A percentile compares a stretch with the other conserved stretches of the same genome.
Evolutionary conservation across 2,329 filamentous ascomycete species (phyloP).

Genomic region (Fusarium ramigenum): DNA sequence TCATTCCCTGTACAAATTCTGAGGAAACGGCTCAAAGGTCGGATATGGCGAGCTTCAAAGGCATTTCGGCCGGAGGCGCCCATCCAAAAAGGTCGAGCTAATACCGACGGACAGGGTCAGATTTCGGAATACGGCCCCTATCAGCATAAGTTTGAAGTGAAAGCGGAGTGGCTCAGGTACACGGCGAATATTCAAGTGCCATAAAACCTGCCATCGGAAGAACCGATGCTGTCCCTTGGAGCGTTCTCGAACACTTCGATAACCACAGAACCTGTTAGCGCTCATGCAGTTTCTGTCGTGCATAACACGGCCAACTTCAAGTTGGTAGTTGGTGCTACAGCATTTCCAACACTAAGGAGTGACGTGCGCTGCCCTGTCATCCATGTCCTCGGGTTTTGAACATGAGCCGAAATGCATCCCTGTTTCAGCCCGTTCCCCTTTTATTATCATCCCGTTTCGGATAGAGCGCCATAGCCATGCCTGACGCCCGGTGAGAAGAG

Average conservation of each 20-base stretch:
- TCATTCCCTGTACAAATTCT: not conserved
- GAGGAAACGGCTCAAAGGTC: slow-evolving; percentile 4
- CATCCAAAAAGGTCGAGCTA: slow-evolving; percentile 2
- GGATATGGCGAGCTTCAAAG: slow-evolving; percentile 5
- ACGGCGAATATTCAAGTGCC: slow-evolving; percentile 1
- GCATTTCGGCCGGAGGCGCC: slow-evolving; percentile 25
- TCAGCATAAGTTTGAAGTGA: slow-evolving; percentile 15
- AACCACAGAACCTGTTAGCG: slow-evolving; percentile 27
- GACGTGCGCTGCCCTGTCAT: slow-evolving; percentile 10
- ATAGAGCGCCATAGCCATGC: slow-evolving; percentile 1
- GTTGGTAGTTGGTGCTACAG: not conserved
- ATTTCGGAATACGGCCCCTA: slow-evolving; percentile 19
- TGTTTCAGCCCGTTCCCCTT: slow-evolving; percentile 35
- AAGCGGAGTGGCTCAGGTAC: slow-evolving; percentile 19
- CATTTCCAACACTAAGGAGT: slow-evolving; percentile 4
- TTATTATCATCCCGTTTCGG: slow-evolving; percentile 25
- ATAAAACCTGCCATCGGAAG: slow-evolving; percentile 1
- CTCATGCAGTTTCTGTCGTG: slow-evolving; percentile 28
- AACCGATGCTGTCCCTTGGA: slow-evolving; percentile 23
- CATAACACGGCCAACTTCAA: slow-evolving; percentile 6
- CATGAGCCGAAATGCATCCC: slow-evolving; percentile 19
- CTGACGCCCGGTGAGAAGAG: not conserved
- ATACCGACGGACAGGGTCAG: slow-evolving; percentile 3
- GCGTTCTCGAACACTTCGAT: slow-evolving; percentile 34
- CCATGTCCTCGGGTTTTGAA: slow-evolving; percentile 15